A percentile compares a stretch with the other conserved stretches of the same genome.
These are phyloP conservation scores for Leishmania braziliensis DNA, from an alignment of 208 protist genomes.

Conservation along the genomic window DNA sequence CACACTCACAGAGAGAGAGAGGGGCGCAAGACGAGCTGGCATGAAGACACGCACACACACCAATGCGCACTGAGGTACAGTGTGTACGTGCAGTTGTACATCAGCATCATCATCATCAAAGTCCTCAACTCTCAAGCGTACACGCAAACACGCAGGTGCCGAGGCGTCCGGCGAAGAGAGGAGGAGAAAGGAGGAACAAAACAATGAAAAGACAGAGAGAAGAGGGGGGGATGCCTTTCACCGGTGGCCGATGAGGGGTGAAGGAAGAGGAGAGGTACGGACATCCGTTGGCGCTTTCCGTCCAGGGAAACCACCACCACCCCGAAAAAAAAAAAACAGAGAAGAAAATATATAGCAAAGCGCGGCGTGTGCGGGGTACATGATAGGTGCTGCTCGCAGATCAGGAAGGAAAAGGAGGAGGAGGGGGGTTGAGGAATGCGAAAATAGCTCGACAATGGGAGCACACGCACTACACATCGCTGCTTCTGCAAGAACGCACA, in stretches of 20 bases:
- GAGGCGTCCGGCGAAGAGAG: no score
- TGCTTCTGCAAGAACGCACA: not conserved
- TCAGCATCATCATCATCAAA: not conserved
- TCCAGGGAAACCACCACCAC: not conserved
- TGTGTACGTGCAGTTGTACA: not conserved
- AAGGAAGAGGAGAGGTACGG: not conserved
- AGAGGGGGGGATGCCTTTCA: not conserved
- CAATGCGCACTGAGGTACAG: not conserved
- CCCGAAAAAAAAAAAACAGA: not conserved
- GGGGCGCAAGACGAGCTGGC: not conserved
- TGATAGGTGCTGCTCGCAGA: not conserved
- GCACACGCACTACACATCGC: not conserved
- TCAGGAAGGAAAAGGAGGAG: not conserved
- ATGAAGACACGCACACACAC: not conserved
- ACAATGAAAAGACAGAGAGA: no score
- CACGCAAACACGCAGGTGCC: no score
- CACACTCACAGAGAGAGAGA: not conserved
- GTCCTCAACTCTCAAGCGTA: not conserved
- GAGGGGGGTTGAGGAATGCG: not conserved
- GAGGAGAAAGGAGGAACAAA: no score
- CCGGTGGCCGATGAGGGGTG: not conserved
- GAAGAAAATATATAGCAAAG: not conserved
- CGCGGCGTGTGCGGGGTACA: not conserved
- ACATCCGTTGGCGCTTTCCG: not conserved
- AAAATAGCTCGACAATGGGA: not conserved